These are phyloP conservation scores for Phytophthora boehmeriae DNA, from an alignment of 352 stramenopile species.

Conservation along the genomic window DNA sequence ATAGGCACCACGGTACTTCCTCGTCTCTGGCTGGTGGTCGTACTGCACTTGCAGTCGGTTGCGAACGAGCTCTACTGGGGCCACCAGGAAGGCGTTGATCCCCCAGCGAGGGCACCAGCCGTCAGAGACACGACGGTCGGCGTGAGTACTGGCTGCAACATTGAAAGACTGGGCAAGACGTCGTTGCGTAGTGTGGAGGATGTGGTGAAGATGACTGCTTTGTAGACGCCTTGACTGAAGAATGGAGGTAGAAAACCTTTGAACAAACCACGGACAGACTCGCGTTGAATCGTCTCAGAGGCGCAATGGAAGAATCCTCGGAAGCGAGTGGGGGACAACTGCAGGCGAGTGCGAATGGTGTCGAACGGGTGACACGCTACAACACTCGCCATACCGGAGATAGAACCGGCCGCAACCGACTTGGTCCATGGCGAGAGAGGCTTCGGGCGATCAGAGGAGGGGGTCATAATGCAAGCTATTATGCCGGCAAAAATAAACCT, in stretches of 20 bases:
- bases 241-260: slow-evolving; percentile 88
- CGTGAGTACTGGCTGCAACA: slow-evolving; percentile 47
- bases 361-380: slow-evolving; percentile 86
- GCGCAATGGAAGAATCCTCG: slow-evolving; percentile 68
- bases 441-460: slow-evolving; percentile 5
- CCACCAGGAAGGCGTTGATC: slow-evolving; percentile 78
- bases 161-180: slow-evolving; percentile 39
- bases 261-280: slow-evolving; percentile 76
- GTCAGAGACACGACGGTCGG: slow-evolving; percentile 49
- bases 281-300: slow-evolving; percentile 58
- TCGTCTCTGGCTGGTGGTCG: slow-evolving; percentile 47
- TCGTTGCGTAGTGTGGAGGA: slow-evolving; percentile 65
- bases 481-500: slow-evolving; percentile 8
- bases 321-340: slow-evolving; percentile 72
- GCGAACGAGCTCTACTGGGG: slow-evolving; percentile 80
- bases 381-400: slow-evolving; percentile 85
- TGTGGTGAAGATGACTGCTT: slow-evolving; percentile 88
- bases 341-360: slow-evolving; percentile 86
- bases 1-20: slow-evolving; percentile 55
- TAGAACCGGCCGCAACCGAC: slow-evolving; percentile 76
- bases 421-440: slow-evolving; percentile 63
- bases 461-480: slow-evolving; percentile 23
- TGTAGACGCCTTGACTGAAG: slow-evolving; percentile 89
- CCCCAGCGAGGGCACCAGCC: slow-evolving; percentile 60
- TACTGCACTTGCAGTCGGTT: slow-evolving; percentile 86